Base-by-base conservation (phyloP, 257 asterid genomes). In the Capsicum pubescens region DNA sequence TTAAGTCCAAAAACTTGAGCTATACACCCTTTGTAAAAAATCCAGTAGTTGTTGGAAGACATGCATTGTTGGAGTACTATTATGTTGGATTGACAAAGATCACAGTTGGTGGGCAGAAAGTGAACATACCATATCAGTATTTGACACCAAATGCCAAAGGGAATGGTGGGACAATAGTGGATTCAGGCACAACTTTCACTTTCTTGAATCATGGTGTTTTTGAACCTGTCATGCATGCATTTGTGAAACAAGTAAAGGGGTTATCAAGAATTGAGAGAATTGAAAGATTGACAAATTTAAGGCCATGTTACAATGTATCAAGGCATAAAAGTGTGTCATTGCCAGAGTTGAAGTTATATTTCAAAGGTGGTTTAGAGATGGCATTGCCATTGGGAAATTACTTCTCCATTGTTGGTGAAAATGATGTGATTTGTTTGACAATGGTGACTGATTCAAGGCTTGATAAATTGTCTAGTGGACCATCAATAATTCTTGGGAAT, bases 161-260 rank as follows among this genome's bases (percentile, higher is more conserved):
- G 21, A 91, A 92, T 58, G 95, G 97, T 3, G 98, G 99, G 86
- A 89, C 99, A 0, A 92, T 95, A 14, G 97, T 95, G 0, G 99
- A 95, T 87, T 95, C 99, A 0, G 99, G 99, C 7, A 86, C 99
- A 7, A 93, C 97, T 0, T 92, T 91, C 48, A 92, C 97, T 2
- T 93, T 86, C 87, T 87, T 92, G 92, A 91, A 80, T 10, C 81
- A 84, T 79, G 89, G 82, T 0, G 84, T 93, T 26, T 91, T 90
- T n/a, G 80, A 86, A 21, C 83, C 68, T 4, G 92, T 94, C 13
- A 21, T 84, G 0, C 50, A 85, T 69, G 94, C 92, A 2, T 89
- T 95, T 66, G 80, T 85, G 0, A 86, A 86, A 61, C 91, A 92
- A 67, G 93, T 93, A 82, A 91, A 82, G 17, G 81, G 19, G 14